Evolutionary conservation across 306 rosid species (phyloP), one percentile per base, ranked within the genome.

Genomic region (Quercus robur): DNA sequence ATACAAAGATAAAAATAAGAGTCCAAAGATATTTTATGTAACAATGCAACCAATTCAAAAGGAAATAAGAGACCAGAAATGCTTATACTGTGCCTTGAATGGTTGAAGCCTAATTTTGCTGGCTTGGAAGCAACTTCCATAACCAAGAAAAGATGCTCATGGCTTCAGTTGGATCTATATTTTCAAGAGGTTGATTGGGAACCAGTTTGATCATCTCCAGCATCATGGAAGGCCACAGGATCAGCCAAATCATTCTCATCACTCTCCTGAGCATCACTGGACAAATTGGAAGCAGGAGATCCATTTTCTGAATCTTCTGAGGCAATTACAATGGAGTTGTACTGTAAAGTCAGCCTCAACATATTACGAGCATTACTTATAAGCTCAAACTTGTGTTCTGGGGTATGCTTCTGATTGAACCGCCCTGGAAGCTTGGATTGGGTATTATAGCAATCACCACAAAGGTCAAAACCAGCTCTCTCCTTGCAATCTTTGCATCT

Each of bases 321-420:
- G 70, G 75, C 80, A 35, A 85, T 23, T 59, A 77, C 25, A 59
- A 79, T 25, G 66, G 87, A 73, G 30, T 77, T 83, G 44, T 76
- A 35, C 63, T 66, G 87, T 71, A 82, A 81, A 1, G 77, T 71
- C 25, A 86, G 70, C 64, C 85, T 77, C 71, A 77, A 26, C 85
- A 85, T 73, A 56, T 68, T 76, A 33, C 0, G 20, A 70, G 4
- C 1, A 1, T 17, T 23, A 2, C 21, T 26, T 56, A 74, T 3
- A 63, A 62, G 90, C 82, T 79, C 73, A 72, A 94, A 87, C 84
- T 62, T 68, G 85, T 94, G 98, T 33, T 94, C 97, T 20, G 94
- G 85, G 46, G 89, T 91, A 81, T 94, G 98, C 82, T 92, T 91
- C 86, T 94, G 98, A 85, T 94, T 94, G 82, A 94, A 92, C 73